phyloP scores from a whole-genome alignment of 768 basidiomycete species.

The Hemileccinum rubropunctum region DNA sequence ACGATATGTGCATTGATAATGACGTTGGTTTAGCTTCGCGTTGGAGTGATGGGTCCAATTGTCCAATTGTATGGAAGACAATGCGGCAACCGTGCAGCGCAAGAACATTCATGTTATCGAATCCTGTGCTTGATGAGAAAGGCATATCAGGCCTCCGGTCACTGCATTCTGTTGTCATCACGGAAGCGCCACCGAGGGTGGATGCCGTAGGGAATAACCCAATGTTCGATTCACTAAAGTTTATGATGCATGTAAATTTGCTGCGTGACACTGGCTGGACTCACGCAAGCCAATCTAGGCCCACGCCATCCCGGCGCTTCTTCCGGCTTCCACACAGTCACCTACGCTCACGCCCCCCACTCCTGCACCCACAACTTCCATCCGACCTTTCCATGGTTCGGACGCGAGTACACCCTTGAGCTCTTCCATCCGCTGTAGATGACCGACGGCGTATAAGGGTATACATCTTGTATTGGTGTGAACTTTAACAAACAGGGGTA shows the following conservation, averaged over 20 bases:
- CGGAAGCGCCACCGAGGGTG: slow-evolving; percentile 9
- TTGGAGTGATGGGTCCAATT: slow-evolving; percentile 10
- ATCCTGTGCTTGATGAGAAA: slow-evolving; percentile 20
- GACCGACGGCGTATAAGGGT: slow-evolving; percentile 73
- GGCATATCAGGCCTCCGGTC: not conserved
- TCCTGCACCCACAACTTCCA: slow-evolving; percentile 80
- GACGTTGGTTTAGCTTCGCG: slow-evolving; percentile 19
- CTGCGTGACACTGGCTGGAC: slow-evolving; percentile 5
- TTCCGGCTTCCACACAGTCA: slow-evolving; percentile 79
- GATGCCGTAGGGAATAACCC: slow-evolving; percentile 1
- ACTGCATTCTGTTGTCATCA: not conserved
- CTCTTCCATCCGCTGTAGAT: slow-evolving; percentile 64
- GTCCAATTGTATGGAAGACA: slow-evolving; percentile 16
- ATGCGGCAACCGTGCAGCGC: slow-evolving; percentile 23
- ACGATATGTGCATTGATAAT: slow-evolving; percentile 7
- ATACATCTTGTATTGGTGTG: slow-evolving; percentile 68
- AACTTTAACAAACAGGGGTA: slow-evolving; percentile 52
- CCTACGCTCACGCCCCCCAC: slow-evolving; percentile 84
- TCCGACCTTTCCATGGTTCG: slow-evolving; percentile 41
- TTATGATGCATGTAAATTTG: slow-evolving; percentile 13
- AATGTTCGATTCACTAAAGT: slow-evolving; percentile 10
- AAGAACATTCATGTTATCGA: slow-evolving; percentile 7
- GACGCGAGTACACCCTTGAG: slow-evolving; percentile 43
- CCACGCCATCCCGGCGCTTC: slow-evolving; percentile 50
- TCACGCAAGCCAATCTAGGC: slow-evolving; percentile 18